Percentiles rank a stretch among this genome's conserved stretches.
These are phyloP conservation scores for Hura crepitans DNA, from an alignment of 441 rosid species.

Conservation along the genomic window DNA sequence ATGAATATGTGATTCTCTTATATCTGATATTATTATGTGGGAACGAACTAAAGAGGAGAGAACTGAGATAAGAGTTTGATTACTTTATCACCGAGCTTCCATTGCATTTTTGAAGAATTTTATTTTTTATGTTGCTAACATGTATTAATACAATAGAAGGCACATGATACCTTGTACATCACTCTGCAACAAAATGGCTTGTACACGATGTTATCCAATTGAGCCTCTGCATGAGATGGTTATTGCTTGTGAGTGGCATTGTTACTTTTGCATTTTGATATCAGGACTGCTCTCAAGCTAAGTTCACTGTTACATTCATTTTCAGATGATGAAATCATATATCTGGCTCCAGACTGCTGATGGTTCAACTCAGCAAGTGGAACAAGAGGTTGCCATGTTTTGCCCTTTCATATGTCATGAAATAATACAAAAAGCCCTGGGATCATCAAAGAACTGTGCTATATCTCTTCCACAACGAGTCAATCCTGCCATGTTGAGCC, in stretches of 20 bases:
- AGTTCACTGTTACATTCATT: slow-evolving; percentile 12
- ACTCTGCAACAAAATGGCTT: neutral
- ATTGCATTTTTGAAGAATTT: too few relatives aligned
- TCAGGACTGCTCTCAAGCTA: slow-evolving; percentile 18
- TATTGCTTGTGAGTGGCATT: slow-evolving; percentile 16
- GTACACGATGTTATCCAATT: neutral
- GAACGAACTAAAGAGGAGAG: too few relatives aligned
- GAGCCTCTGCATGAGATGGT: neutral
- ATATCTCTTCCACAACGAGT: slow-evolving; percentile 60
- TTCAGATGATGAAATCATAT: slow-evolving; percentile 59
- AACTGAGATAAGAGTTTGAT: too few relatives aligned
- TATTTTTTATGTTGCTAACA: too few relatives aligned
- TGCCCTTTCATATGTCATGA: slow-evolving; percentile 64
- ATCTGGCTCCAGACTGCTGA: slow-evolving; percentile 70
- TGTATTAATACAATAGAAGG: too few relatives aligned
- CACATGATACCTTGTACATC: too few relatives aligned
- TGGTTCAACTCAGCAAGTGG: slow-evolving; percentile 70
- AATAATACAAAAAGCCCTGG: slow-evolving; percentile 52
- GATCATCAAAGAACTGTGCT: slow-evolving; percentile 56
- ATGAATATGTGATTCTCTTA: too few relatives aligned
- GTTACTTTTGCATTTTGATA: too few relatives aligned
- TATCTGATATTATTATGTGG: too few relatives aligned
- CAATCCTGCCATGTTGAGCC: slow-evolving; percentile 47
- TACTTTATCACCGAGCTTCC: too few relatives aligned
- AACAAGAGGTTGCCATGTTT: slow-evolving; percentile 73